Evolutionary conservation across 805 yeast genomes (phyloP).

Genomic region (Debaryomyces castellii): DNA sequence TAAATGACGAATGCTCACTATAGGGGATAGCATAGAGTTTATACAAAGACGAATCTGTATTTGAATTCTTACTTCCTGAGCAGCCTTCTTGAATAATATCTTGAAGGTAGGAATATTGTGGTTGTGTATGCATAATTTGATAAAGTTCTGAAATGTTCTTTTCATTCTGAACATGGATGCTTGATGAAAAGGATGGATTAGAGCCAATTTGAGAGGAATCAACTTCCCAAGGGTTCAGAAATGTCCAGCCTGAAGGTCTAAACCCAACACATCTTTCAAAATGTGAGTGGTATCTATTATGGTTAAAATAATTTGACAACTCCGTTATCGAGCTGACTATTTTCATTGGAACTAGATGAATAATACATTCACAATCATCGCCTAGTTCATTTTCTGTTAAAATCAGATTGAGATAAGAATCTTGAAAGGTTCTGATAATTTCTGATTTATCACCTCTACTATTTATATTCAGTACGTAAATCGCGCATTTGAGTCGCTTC

Average conservation of each 20-base stretch:
- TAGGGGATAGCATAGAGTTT: constrained; percentile 74
- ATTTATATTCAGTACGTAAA: constrained; percentile 52
- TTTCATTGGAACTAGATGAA: constrained; percentile 74
- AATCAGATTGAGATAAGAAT: constrained; percentile 35
- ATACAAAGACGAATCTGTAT: constrained; percentile 22
- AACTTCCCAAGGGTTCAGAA: constrained; percentile 16
- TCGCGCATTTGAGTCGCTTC: constrained; percentile 47
- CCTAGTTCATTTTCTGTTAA: constrained; percentile 35
- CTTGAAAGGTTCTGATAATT: constrained; percentile 47
- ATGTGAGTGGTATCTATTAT: constrained; percentile 39
- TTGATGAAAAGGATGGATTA: neutral
- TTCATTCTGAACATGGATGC: neutral
- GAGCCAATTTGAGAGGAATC: neutral
- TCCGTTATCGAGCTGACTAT: constrained; percentile 46
- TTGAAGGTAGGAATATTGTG: constrained; percentile 21
- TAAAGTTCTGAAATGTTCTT: constrained; percentile 1
- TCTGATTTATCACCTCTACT: constrained; percentile 39
- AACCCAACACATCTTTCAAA: constrained; percentile 69
- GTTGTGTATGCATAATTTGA: constrained; percentile 14
- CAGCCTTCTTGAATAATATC: constrained; percentile 33
- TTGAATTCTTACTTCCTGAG: neutral
- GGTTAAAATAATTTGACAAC: constrained; percentile 50
- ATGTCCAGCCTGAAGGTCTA: constrained; percentile 92
- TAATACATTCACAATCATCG: constrained; percentile 41
- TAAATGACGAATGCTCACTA: constrained; percentile 89